Percentiles rank a stretch among this genome's conserved stretches.
Evolutionary conservation across 495 filamentous ascomycete species (phyloP).

Genomic region (Penicillium longicatenatum): DNA sequence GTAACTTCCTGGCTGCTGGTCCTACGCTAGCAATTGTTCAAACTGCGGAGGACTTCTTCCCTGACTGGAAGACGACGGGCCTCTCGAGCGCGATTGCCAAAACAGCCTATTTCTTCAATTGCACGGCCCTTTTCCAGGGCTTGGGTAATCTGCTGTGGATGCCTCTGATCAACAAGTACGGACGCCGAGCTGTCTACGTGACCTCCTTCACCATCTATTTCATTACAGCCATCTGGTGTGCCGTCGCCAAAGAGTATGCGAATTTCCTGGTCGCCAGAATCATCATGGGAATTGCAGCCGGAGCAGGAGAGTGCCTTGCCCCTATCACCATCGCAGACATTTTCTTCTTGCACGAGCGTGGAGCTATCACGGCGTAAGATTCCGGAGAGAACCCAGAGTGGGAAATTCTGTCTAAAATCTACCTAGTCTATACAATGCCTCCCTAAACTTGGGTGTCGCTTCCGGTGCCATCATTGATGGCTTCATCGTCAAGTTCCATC

Average conservation of each 20-base stretch:
- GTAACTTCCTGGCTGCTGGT: conserved; percentile 57
- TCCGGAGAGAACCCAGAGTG: background rate
- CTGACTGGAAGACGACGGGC: conserved; percentile 28
- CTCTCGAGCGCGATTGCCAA: conserved; percentile 41
- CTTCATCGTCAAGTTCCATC: conserved; percentile 49
- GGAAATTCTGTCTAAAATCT: background rate
- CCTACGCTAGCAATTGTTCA: conserved; percentile 54
- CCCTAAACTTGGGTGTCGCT: conserved; percentile 46
- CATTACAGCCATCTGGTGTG: conserved; percentile 46
- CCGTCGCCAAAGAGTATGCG: conserved; percentile 43
- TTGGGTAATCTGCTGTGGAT: conserved; percentile 57
- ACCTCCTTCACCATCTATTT: conserved; percentile 48
- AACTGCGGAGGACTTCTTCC: conserved; percentile 46
- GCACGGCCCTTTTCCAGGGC: conserved; percentile 51
- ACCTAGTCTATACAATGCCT: conserved; percentile 43
- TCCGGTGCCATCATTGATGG: conserved; percentile 52
- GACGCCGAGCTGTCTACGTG: conserved; percentile 55
- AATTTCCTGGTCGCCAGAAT: conserved; percentile 49
- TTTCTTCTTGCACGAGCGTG: conserved; percentile 62
- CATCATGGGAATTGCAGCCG: conserved; percentile 52
- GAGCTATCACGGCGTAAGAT: conserved; percentile 42
- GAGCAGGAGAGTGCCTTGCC: conserved; percentile 55
- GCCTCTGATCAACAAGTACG: conserved; percentile 56
- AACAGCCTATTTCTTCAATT: conserved; percentile 55
- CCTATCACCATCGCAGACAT: conserved; percentile 57